Evolutionary conservation across 2,329 filamentous ascomycete species (phyloP).

Genomic region (Aspergillus piperis): DNA sequence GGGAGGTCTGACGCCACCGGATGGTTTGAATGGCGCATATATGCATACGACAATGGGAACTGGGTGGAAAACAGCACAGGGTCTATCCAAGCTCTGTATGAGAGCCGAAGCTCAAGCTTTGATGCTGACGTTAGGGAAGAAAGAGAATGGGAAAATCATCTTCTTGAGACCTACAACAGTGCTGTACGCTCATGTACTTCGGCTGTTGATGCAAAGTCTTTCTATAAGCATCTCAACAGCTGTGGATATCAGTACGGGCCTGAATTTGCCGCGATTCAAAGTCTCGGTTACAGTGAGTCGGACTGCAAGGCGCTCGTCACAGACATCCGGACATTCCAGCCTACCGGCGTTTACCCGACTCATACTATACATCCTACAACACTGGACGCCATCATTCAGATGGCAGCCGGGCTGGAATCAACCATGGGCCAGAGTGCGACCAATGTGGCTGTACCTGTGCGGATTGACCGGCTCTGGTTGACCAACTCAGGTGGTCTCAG

Average conservation of each 20-base stretch:
- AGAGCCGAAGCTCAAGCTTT: neutral
- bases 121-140: neutral
- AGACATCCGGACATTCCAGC: neutral
- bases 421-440: neutral
- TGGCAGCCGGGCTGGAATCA: constrained; percentile 7
- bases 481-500: constrained; percentile 1
- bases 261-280: neutral
- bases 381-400: constrained; percentile 11
- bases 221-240: constrained; percentile 2
- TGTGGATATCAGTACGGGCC: constrained; percentile 11
- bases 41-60: neutral
- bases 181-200: neutral
- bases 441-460: neutral
- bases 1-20: neutral
- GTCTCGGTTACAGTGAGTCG: neutral
- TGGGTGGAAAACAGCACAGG: constrained; percentile 13
- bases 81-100: constrained; percentile 8
- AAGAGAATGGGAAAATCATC: neutral
- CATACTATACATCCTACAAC: constrained; percentile 15
- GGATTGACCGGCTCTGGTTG: constrained; percentile 8
- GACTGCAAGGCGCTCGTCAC: neutral
- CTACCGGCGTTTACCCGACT: neutral
- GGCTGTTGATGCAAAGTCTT: neutral
- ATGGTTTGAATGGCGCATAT: constrained; percentile 12
- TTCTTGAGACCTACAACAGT: neutral